phyloP scores from a whole-genome alignment of 345 rosid genomes.

The Eucalyptus regnans region DNA sequence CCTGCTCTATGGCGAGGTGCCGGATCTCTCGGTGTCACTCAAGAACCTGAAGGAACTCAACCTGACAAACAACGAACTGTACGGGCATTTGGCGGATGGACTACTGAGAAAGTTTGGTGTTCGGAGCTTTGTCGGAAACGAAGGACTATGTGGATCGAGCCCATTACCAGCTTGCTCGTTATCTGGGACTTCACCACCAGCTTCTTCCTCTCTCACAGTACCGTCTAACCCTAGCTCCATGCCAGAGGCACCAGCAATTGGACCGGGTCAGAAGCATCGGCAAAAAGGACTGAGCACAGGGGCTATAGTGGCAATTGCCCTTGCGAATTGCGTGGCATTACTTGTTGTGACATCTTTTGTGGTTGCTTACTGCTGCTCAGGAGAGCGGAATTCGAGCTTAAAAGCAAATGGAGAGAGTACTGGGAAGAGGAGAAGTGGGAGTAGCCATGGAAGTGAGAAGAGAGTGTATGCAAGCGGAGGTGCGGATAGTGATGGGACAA shows the following conservation, averaged over 20 bases:
- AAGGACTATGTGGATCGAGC: slow-evolving; percentile 65
- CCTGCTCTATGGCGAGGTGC: slow-evolving; percentile 66
- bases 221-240: slow-evolving; percentile 74
- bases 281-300: slow-evolving; percentile 44
- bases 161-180: slow-evolving; percentile 58
- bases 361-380: slow-evolving; percentile 62
- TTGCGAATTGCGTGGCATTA: slow-evolving; percentile 49
- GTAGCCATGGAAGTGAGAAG: slow-evolving; percentile 38
- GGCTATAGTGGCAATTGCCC: slow-evolving; percentile 52
- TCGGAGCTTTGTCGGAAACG: slow-evolving; percentile 62
- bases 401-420: slow-evolving; percentile 35
- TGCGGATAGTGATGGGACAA: slow-evolving; percentile 70
- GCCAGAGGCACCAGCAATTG: slow-evolving; percentile 34
- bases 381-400: slow-evolving; percentile 20
- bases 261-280: not conserved
- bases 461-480: slow-evolving; percentile 28
- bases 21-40: slow-evolving; percentile 51
- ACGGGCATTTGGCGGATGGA: slow-evolving; percentile 48
- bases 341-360: slow-evolving; percentile 42
- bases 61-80: slow-evolving; percentile 62
- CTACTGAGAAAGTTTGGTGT: slow-evolving; percentile 47
- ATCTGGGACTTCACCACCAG: slow-evolving; percentile 25
- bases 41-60: slow-evolving; percentile 37
- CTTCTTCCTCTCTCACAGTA: slow-evolving; percentile 26
- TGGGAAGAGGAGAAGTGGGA: slow-evolving; percentile 23